A percentile compares a stretch with the other conserved stretches of the same genome.
These are phyloP conservation scores for Pinus tabuliformis DNA, from an alignment of 75 land plant species.

Conservation along the genomic window DNA sequence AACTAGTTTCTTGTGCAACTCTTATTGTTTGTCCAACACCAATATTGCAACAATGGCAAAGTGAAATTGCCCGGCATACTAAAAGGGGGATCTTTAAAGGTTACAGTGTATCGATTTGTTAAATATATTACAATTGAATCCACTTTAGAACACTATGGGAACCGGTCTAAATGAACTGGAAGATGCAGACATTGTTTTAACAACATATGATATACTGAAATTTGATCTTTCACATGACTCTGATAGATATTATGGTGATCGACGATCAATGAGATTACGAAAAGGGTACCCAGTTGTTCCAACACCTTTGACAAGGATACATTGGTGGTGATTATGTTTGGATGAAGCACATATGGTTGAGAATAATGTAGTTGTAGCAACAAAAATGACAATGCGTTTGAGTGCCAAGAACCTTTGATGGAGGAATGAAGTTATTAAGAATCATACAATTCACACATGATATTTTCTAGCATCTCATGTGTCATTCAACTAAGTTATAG, in stretches of 20 bases:
- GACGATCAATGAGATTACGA: constrained; percentile 67
- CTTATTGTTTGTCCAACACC: no score
- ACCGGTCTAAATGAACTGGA: constrained; percentile 61
- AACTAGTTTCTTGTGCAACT: no score
- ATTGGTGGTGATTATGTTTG: no score
- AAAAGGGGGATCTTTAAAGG: constrained; percentile 64
- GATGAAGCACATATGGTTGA: no score
- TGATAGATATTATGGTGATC: constrained; percentile 73
- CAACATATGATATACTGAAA: constrained; percentile 87
- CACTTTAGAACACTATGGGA: constrained; percentile 16
- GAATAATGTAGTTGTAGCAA: no score
- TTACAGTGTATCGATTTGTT: constrained; percentile 83
- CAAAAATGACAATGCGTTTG: no score
- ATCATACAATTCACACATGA: constrained; percentile 61
- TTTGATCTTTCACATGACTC: constrained; percentile 87
- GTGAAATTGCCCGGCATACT: constrained; percentile 34
- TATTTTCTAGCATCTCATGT: constrained; percentile 80
- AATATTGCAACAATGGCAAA: no score
- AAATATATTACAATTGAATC: constrained; percentile 15
- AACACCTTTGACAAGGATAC: no score
- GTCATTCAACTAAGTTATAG: constrained; percentile 88
- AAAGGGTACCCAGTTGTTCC: constrained; percentile 53
- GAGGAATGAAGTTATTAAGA: no score
- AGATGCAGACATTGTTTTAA: constrained; percentile 81
- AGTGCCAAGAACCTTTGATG: no score